Evolutionary conservation across 2,329 filamentous ascomycete species (phyloP), one percentile per base, ranked within the genome.

Genomic region (Madurella fahalii): DNA sequence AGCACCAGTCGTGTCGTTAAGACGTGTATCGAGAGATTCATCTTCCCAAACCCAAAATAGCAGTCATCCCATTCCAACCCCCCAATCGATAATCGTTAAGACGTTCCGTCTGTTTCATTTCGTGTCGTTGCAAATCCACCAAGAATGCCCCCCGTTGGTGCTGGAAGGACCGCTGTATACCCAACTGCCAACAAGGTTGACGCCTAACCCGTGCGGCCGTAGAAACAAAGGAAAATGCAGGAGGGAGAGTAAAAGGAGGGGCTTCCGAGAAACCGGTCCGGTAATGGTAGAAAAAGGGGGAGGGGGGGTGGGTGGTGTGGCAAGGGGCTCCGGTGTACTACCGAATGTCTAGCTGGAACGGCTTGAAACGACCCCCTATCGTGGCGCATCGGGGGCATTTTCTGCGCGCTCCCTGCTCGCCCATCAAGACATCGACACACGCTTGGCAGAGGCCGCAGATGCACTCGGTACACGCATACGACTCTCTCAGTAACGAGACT

Each of bases 391-490:
- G 80, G 54, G 89, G 89, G 73, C 89, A 94, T 68, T 88, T 89
- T 65, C 86, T 82, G 58, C 87, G 75, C 12, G 87, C 87, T 48
- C 87, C 84, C 68, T 90, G 86, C 68, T 90, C 87, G 63, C 81
- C 82, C 72, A 90, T 85, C 52, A 93, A 77, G 34, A 89, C 83
- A 65, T 91, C 87, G 54, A 96, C 90, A 65, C 93, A 97, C 56
- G 90, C 84, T 60, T 86, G 84, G 71, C 94, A 97, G 47, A 97
- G 81, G 15, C 92, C 93, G 68, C 90, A 95, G 60, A 97, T 95
- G 70, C 94, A 97, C 71, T 96, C 92, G 1, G 92, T 96, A 70
- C 93, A 97, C 18, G 93, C 93, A 67, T 91, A 96, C 34, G 90
- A 94, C 65, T 93, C 88, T 65, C 85, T 86, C 25, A 97, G 75